Evolutionary conservation across 1,284 basidiomycete species (phyloP), one percentile per base, ranked within the genome.

Genomic region (Ceratobasidium sp.): DNA sequence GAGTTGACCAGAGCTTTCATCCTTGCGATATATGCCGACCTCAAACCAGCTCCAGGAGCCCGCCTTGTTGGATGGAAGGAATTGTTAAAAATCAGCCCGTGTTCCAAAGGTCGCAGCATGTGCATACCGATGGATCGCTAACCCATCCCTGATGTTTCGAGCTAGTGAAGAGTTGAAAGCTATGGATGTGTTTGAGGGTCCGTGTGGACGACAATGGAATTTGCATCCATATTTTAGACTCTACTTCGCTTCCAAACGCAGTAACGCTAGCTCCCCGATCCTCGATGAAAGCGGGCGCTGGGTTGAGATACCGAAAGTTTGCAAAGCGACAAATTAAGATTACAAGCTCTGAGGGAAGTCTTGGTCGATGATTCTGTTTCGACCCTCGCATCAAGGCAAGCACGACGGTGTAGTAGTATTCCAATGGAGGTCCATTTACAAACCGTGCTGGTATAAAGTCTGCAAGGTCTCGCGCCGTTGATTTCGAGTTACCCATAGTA

Each of bases 1-100:
- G 5, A 49, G 60, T 23, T 66, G 3, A 2, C 44, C n/a, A 46
- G 26, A 60, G 42, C 15, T 40, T 60, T 58, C 55, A 39, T 76
- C 28, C n/a, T 3, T 23, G 44, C 26, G 26, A 26, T 7, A 49
- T 20, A 76, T n/a, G 15, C 44, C 49, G 42, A 76, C 10, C 9
- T 76, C 72, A 56, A 76, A 76, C 72, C 72, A 76, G 51, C 72
- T 76, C 72, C 72, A 76, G 5, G 61, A 76, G 10, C 72, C 72
- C 2, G 12, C 15, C 13, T 13, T 6, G 2, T 39, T 55, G 33
- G 33, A 33, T 33, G 33, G 33, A 4, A 33, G 33, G 33, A 33
- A 33, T 33, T 33, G 33, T 33, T 33, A 33, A 33, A 33, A 33
- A 33, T 33, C 33, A 33, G 33, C 33, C 33, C 33, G 33, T 33